Evolutionary conservation across 805 yeast species (phyloP).

Genomic region (Candida morakotiae): DNA sequence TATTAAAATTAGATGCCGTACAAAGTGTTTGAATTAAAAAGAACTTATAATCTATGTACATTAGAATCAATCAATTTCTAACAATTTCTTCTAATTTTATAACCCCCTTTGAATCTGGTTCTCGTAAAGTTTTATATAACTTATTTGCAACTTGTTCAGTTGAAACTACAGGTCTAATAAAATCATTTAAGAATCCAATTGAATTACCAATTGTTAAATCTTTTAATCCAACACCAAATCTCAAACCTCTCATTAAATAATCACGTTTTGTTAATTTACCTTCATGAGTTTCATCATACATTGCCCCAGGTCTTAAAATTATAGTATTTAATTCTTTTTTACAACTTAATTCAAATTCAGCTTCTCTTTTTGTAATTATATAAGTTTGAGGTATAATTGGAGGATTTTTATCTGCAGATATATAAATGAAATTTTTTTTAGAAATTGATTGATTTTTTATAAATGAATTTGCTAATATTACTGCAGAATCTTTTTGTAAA

Average conservation of each 20-base stretch:
- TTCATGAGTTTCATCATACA: slow-evolving; percentile 54
- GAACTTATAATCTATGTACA: background rate
- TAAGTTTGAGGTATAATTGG: slow-evolving; percentile 70
- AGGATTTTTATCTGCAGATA: slow-evolving; percentile 74
- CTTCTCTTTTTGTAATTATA: slow-evolving; percentile 69
- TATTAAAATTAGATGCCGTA: background rate
- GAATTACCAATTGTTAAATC: slow-evolving; percentile 34
- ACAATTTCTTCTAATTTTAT: slow-evolving; percentile 15
- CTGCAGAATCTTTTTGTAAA: slow-evolving; percentile 67
- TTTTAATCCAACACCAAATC: slow-evolving; percentile 43
- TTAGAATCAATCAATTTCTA: background rate
- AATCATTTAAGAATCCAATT: slow-evolving; percentile 31
- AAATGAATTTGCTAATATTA: slow-evolving; percentile 56
- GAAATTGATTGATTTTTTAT: slow-evolving; percentile 26
- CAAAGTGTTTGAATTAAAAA: no score
- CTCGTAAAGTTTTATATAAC: slow-evolving; percentile 51
- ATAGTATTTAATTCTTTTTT: slow-evolving; percentile 53
- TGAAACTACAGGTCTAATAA: slow-evolving; percentile 59
- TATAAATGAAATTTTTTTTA: slow-evolving; percentile 50
- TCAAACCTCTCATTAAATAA: slow-evolving; percentile 39
- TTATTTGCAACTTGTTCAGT: slow-evolving; percentile 66
- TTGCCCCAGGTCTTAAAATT: slow-evolving; percentile 75
- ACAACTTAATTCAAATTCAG: slow-evolving; percentile 57
- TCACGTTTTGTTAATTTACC: slow-evolving; percentile 32
- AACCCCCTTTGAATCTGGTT: slow-evolving; percentile 9